phyloP scores from a whole-genome alignment of 2,329 filamentous ascomycete species.

The Neodidymelliopsis sp. region DNA sequence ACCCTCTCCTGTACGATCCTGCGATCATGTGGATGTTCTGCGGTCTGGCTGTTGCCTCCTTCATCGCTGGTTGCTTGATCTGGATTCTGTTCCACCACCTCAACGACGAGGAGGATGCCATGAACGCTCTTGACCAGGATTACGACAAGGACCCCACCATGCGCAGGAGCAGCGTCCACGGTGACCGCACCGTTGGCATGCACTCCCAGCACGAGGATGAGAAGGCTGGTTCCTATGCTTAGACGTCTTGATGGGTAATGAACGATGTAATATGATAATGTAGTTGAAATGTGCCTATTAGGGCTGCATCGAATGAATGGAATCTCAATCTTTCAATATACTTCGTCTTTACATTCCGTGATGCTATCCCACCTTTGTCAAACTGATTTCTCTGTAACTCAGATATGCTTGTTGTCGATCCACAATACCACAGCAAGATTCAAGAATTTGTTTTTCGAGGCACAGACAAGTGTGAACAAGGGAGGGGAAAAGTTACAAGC shows the following conservation, averaged over 20 bases:
- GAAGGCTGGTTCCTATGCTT: constrained; percentile 7
- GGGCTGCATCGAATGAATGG: constrained; percentile 10
- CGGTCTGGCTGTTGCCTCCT: constrained; percentile 40
- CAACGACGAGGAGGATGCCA: constrained; percentile 46
- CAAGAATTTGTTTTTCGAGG: too few species aligned
- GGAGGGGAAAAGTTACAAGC: too few species aligned
- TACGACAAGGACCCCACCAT: constrained; percentile 42
- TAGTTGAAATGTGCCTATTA: constrained; percentile 7
- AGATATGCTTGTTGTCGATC: too few species aligned
- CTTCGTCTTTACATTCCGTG: too few species aligned
- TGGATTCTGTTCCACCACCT: constrained; percentile 50
- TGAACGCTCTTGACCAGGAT: constrained; percentile 48
- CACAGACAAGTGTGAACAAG: too few species aligned
- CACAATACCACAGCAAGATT: too few species aligned
- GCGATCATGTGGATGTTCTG: constrained; percentile 70
- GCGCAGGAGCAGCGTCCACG: constrained; percentile 31
- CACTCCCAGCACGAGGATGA: constrained; percentile 13
- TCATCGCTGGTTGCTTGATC: constrained; percentile 44
- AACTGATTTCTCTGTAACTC: too few species aligned
- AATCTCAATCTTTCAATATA: too few species aligned
- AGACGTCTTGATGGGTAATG: neutral
- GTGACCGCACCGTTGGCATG: constrained; percentile 10
- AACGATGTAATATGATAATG: constrained; percentile 19
- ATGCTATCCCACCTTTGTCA: too few species aligned
- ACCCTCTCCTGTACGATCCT: constrained; percentile 68